phyloP scores from a whole-genome alignment of 352 stramenopile species.

The Plasmopara muralis region DNA sequence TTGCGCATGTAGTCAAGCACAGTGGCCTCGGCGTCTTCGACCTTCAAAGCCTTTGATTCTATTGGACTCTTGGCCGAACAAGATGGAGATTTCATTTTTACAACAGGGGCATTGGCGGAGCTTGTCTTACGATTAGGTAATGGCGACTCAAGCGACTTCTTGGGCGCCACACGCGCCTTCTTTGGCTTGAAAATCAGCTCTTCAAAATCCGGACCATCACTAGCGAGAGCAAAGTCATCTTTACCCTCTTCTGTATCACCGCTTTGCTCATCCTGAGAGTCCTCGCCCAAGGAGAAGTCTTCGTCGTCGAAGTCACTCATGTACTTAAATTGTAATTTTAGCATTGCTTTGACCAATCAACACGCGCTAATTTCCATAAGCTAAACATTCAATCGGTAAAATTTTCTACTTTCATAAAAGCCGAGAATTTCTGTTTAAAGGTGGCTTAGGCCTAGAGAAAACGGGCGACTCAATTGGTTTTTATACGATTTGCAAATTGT shows the following conservation, averaged over 20 bases:
- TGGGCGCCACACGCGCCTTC: slow-evolving; percentile 18
- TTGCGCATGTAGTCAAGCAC: slow-evolving; percentile 77
- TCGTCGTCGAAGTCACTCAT: slow-evolving; percentile 36
- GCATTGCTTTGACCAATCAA: too few species aligned
- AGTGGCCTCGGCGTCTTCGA: slow-evolving; percentile 31
- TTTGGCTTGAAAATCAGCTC: slow-evolving; percentile 19
- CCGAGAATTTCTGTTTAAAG: too few species aligned
- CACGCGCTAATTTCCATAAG: too few species aligned
- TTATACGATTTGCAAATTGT: too few species aligned
- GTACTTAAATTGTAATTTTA: too few species aligned
- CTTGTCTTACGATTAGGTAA: slow-evolving; percentile 1
- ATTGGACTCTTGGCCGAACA: slow-evolving; percentile 10
- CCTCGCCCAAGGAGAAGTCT: slow-evolving; percentile 56
- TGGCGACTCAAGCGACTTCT: slow-evolving; percentile 9
- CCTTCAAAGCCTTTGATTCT: slow-evolving; percentile 32
- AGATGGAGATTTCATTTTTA: slow-evolving; percentile 5
- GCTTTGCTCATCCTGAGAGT: slow-evolving; percentile 36
- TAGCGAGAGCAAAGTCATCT: slow-evolving; percentile 22
- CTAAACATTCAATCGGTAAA: too few species aligned
- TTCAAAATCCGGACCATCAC: slow-evolving; percentile 43
- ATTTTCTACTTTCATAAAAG: too few species aligned
- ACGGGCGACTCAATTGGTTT: too few species aligned
- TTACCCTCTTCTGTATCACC: slow-evolving; percentile 31
- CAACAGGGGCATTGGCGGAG: slow-evolving; percentile 6
- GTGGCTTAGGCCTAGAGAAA: too few species aligned